Evolutionary conservation across 352 stramenopile species (phyloP), one percentile per base, ranked within the genome.

Genomic region (Globisporangium middletonii): DNA sequence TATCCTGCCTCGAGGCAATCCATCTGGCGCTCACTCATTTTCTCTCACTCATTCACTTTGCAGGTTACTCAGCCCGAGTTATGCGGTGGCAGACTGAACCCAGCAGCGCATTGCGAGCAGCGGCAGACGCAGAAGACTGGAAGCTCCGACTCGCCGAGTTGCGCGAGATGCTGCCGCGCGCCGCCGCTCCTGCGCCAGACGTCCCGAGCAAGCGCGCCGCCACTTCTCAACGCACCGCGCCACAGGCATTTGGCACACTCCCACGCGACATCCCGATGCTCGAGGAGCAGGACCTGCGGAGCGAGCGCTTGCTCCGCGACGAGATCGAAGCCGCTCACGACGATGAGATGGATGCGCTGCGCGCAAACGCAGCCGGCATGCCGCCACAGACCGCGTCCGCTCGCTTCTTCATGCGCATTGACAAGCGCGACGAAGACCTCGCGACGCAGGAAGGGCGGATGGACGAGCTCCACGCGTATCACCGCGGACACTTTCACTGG

Each of bases 381-480:
- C 30, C 33, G 30, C 53, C 53, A 26, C 5, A 23, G 53, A 50
- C 53, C 3, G 13, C 48, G 42, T 61, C 60, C 19, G 9, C 53
- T 30, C 53, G 60, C 18, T 23, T 66, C 43, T 66, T 66, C 55
- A 13, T 41, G n/a, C 60, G 42, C 53, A 50, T 66, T 2, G 60
- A 49, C 27, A 52, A 76, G 43, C 72, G 71, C 43, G 72, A 85
- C 53, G 65, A 67, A 27, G 50, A 68, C 30, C 59, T 87, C 53
- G 65, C 76, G n/a, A 87, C 77, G 16, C 60, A 52, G 15, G 72
- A 84, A 59, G 77, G 72, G 0, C 68, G 79, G 19, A 48, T 76
- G 23, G 70, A 90, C 42, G 79, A 90, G 57, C 76, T 88, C 23
- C 63, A 72, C 44, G 65, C 64, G 35, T 77, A 86, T 61, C 72